Evolutionary conservation across 345 rosid species (phyloP), one percentile per base, ranked within the genome.

Genomic region (Dovyalis caffra): DNA sequence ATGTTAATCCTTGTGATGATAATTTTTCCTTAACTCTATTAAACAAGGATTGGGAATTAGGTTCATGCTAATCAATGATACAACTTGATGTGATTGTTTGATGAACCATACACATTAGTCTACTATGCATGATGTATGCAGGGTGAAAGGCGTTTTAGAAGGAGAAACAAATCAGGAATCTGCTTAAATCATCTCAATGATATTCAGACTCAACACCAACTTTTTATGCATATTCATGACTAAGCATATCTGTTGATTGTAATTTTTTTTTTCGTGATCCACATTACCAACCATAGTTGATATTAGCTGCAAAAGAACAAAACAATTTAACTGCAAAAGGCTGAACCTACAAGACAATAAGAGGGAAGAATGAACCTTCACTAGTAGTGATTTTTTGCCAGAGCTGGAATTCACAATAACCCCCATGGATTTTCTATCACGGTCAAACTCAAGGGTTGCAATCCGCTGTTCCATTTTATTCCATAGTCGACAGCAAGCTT

Each of bases 391-490:
- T 70, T 91, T 93, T 66, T 76, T 84, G 76, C 91, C 87, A 37
- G 95, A 78, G 86, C 86, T 83, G 56, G 99, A 92, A 80, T 89
- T 87, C 69, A 90, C 96, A 81, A 95, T 91, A 67, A 93, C 97
- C 75, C 99, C 99, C 99, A 95, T 95, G 62, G 99, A 95, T 80
- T 95, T 95, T 60, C 99, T 74, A 74, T 88, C 97, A 9, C 86
- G 97, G 71, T 91, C 98, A 33, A 95, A 95, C 84, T 95, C 99
- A 70, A 95, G 93, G 71, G 99, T 93, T 58, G 97, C 99, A 86
- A 91, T 86, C 71, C 98, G 88, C 62, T 79, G 89, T 74, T 91
- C 96, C 78, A 83, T 75, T 82, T 84, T 77, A 77, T 75, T 89
- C 99, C 97, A 95, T 40, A 76, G 58, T 64, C 78, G 83, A 70